phyloP scores from a whole-genome alignment of 2,329 filamentous ascomycete species.

The Aspergillus fumigatus region DNA sequence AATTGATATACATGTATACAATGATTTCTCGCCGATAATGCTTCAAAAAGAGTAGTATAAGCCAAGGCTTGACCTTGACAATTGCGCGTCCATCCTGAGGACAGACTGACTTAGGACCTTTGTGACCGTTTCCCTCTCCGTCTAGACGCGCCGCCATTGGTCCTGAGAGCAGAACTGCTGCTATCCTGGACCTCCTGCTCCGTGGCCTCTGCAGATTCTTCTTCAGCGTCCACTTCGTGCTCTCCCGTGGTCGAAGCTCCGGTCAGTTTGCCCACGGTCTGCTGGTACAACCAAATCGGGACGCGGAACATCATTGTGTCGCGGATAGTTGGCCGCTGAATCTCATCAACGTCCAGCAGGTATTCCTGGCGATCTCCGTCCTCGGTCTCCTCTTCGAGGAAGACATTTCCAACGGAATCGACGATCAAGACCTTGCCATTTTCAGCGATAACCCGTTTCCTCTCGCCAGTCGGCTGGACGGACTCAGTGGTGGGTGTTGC shows the following conservation, averaged over 20 bases:
- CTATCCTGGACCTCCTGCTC: slow-evolving; percentile 19
- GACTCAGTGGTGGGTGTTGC: slow-evolving; percentile 49
- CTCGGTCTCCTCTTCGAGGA: slow-evolving; percentile 85
- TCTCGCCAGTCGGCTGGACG: slow-evolving; percentile 65
- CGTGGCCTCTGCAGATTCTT: slow-evolving; percentile 18
- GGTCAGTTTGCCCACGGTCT: slow-evolving; percentile 30
- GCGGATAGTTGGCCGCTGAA: slow-evolving; percentile 68
- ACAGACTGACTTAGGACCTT: slow-evolving; percentile 17
- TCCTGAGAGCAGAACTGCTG: slow-evolving; percentile 21
- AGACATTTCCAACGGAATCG: slow-evolving; percentile 87
- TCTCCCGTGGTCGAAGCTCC: slow-evolving; percentile 12
- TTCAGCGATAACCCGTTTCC: slow-evolving; percentile 84
- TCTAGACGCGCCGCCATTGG: slow-evolving; percentile 18
- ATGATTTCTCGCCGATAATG: not conserved
- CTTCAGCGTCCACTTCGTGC: slow-evolving; percentile 6
- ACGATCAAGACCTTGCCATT: slow-evolving; percentile 95
- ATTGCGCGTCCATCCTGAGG: not conserved
- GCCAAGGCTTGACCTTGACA: not conserved
- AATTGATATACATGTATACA: not conserved
- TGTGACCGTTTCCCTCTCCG: slow-evolving; percentile 28
- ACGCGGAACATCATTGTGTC: slow-evolving; percentile 81
- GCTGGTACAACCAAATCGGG: slow-evolving; percentile 67
- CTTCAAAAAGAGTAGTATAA: not conserved
- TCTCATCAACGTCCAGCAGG: slow-evolving; percentile 82
- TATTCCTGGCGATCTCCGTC: slow-evolving; percentile 80